These are phyloP conservation scores for Sclerotiophoma versabilis DNA, from an alignment of 2,329 filamentous ascomycete species.

Conservation along the genomic window DNA sequence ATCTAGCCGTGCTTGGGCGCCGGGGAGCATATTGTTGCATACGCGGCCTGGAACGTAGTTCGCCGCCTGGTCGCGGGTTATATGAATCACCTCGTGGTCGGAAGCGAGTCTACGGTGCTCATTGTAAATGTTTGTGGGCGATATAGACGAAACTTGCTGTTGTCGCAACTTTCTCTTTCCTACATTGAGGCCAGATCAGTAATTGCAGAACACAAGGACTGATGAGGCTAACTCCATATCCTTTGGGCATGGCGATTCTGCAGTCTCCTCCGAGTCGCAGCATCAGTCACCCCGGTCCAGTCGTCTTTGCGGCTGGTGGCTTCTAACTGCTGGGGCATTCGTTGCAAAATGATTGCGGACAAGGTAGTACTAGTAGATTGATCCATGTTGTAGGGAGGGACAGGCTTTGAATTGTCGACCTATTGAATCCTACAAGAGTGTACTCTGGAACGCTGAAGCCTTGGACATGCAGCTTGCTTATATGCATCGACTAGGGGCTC, in stretches of 20 bases:
- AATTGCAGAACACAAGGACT: not conserved
- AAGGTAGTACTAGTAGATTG: not conserved
- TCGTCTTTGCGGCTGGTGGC: not conserved
- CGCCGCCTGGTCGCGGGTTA: not conserved
- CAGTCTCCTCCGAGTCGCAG: not conserved
- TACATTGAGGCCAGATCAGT: not conserved
- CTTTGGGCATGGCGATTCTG: not conserved
- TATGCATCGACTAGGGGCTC: not conserved
- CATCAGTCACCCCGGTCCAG: not conserved
- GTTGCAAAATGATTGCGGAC: not conserved
- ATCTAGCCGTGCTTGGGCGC: not conserved
- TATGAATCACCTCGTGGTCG: not conserved
- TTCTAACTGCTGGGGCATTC: not conserved
- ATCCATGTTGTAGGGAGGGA: not conserved
- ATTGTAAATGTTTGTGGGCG: not conserved
- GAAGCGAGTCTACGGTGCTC: not conserved
- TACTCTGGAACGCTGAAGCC: not conserved
- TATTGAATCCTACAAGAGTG: not conserved
- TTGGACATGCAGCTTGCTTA: slow-evolving; percentile 1
- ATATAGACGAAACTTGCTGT: not conserved
- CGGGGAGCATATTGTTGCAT: slow-evolving; percentile 2
- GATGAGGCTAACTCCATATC: not conserved
- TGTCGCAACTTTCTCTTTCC: not conserved
- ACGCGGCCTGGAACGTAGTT: not conserved
- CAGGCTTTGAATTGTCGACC: not conserved